phyloP scores from a whole-genome alignment of 2,329 filamentous ascomycete species.

The Claviceps sp. region DNA sequence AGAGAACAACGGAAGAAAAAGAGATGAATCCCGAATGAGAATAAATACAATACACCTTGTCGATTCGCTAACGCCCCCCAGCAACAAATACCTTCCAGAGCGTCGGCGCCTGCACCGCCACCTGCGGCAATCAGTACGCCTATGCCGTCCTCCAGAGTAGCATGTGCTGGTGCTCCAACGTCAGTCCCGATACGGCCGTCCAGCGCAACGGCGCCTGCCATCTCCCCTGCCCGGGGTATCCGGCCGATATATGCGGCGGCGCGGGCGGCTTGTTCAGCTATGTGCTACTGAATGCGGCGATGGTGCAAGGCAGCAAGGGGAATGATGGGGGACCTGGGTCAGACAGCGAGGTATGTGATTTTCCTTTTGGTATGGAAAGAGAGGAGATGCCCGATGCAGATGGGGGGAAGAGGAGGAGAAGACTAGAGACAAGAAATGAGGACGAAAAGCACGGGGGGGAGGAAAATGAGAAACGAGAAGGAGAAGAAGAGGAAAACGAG shows the following conservation, averaged over 20 bases:
- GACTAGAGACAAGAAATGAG: too few relatives aligned
- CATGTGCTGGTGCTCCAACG: constrained; percentile 5
- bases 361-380: too few relatives aligned
- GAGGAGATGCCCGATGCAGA: too few relatives aligned
- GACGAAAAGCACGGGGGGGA: too few relatives aligned
- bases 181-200: neutral
- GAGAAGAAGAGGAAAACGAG: too few relatives aligned
- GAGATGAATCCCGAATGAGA: neutral
- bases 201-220: neutral
- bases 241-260: constrained; percentile 2
- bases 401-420: too few relatives aligned
- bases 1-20: neutral
- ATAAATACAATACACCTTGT: neutral
- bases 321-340: neutral
- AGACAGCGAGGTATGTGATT: neutral
- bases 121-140: constrained; percentile 1
- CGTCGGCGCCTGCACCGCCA: constrained; percentile 1
- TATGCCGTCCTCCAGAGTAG: constrained; percentile 2
- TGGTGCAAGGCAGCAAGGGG: neutral
- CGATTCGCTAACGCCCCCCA: neutral
- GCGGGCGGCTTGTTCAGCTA: constrained; percentile 1
- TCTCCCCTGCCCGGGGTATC: constrained; percentile 3
- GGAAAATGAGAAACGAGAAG: too few relatives aligned
- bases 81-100: constrained; percentile 2
- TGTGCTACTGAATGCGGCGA: neutral